A percentile compares a stretch with the other conserved stretches of the same genome.
These are phyloP conservation scores for Verticillium alfalfae DNA, from an alignment of 2,329 filamentous ascomycete species.

Conservation along the genomic window DNA sequence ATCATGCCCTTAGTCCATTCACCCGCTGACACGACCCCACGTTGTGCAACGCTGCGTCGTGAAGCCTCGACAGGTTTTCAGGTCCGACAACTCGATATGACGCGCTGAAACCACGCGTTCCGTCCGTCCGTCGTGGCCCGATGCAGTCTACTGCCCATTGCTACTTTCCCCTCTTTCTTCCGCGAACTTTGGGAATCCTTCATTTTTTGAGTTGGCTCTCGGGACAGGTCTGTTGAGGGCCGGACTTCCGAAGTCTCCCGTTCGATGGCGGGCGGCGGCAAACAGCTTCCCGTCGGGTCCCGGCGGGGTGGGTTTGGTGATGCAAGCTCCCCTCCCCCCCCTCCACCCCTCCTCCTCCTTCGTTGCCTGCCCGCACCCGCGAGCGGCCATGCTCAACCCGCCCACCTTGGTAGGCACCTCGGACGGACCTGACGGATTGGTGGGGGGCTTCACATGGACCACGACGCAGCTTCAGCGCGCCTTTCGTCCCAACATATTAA, in stretches of 20 bases:
- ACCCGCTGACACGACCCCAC: constrained; percentile 5
- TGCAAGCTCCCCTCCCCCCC: not conserved
- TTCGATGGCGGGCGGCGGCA: not conserved
- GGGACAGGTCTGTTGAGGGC: not conserved
- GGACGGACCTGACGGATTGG: not conserved
- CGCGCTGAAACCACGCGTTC: not conserved
- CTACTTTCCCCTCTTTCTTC: not conserved
- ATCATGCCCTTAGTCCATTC: not conserved
- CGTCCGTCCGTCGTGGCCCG: not conserved
- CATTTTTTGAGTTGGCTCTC: not conserved
- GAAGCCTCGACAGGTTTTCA: not conserved
- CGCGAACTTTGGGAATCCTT: not conserved
- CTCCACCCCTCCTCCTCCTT: not conserved
- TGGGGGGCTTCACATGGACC: not conserved
- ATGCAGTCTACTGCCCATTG: not conserved
- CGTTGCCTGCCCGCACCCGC: not conserved
- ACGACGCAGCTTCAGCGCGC: not conserved
- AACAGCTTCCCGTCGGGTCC: not conserved
- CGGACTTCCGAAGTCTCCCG: constrained; percentile 1
- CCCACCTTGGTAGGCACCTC: too few species aligned
- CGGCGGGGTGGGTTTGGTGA: not conserved
- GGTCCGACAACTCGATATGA: not conserved
- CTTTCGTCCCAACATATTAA: not conserved
- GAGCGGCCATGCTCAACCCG: not conserved
- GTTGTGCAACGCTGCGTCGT: constrained; percentile 4